These are phyloP conservation scores for Scutellaria minor DNA, from an alignment of 257 asterid species.

Conservation along the genomic window DNA sequence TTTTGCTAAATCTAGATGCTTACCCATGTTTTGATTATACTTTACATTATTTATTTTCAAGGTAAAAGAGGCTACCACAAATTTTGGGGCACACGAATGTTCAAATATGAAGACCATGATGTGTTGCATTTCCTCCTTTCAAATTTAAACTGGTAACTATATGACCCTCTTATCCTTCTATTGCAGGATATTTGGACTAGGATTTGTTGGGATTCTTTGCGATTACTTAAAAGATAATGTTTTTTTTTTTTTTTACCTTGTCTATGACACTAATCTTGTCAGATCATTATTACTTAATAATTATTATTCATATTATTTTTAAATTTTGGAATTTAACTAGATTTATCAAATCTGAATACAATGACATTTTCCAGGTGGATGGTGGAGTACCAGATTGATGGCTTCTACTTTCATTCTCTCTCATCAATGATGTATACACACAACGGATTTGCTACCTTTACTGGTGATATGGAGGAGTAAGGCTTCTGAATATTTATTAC, in stretches of 20 bases:
- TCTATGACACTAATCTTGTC: slow-evolving; percentile 7
- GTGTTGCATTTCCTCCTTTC: slow-evolving; percentile 98
- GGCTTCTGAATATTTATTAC: slow-evolving; percentile 40
- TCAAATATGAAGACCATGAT: slow-evolving; percentile 88
- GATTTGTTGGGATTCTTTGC: neutral
- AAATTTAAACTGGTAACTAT: slow-evolving; percentile 85
- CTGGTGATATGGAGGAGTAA: slow-evolving; percentile 96
- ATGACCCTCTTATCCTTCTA: slow-evolving; percentile 7
- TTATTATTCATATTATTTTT: neutral
- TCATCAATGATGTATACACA: slow-evolving; percentile 97
- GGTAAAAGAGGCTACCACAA: slow-evolving; percentile 98
- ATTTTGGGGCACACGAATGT: slow-evolving; percentile 99
- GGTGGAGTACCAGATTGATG: slow-evolving; percentile 93
- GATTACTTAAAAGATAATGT: slow-evolving; percentile 12
- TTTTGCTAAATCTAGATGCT: neutral
- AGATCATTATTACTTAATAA: slow-evolving; percentile 5
- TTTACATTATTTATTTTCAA: slow-evolving; percentile 41
- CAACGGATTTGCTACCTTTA: slow-evolving; percentile 92
- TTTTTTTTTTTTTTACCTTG: slow-evolving; percentile 17
- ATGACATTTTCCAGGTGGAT: slow-evolving; percentile 79
- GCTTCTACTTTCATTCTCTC: slow-evolving; percentile 93
- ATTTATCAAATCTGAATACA: slow-evolving; percentile 30
- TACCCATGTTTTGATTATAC: slow-evolving; percentile 23
- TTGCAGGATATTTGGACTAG: no score
- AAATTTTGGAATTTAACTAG: slow-evolving; percentile 28